Base-by-base conservation (phyloP, 164 flowering plant genomes). In the Piper betle region DNA sequence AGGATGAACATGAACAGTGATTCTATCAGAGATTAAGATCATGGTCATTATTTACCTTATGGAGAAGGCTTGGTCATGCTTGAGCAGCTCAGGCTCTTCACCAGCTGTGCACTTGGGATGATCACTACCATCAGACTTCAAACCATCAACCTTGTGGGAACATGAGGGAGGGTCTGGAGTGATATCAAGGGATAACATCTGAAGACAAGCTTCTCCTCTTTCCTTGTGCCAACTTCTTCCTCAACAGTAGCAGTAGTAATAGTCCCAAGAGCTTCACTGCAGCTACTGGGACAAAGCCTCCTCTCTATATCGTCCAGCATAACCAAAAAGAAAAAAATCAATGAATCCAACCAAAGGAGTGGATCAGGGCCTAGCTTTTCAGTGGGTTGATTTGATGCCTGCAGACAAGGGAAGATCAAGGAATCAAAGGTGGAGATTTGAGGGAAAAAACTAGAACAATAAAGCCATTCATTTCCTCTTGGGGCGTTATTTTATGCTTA, bases 111-210 rank as follows among this genome's bases (percentile, higher is more conserved):
- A 70, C 62, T 66, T 69, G 63, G 62, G 61, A 73, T 25, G 33
- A 25, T 72, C 70, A 59, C 68, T 68, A 56, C 78, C 81, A 78
- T 80, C 75, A 70, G 53, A 68, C 57, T 68, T 77, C 73, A 74
- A 76, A 19, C 63, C 73, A 52, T 77, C 67, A 52, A 59, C 60
- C 53, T 72, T 61, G 72, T 39, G 58, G 64, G 81, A 62, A 73
- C 73, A 77, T 63, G 79, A 68, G 66, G 82, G 15, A 46, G 50
- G 86, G 81, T 81, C 84, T 82, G 84, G 75, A 75, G 82, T 82
- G 68, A 72, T 82, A 75, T 82, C 85, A 82, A 71, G 54, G 88
- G 94, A 85, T 80, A 87, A 85, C 94, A 90, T 89, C 96, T 84
- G 96, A 78, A 68, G 81, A 62, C 55, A 68, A 69, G 59, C 85